A percentile compares a stretch with the other conserved stretches of the same genome.
phyloP scores from a whole-genome alignment of 1,284 basidiomycete genomes.

The Cutaneotrichosporon cutaneum region DNA sequence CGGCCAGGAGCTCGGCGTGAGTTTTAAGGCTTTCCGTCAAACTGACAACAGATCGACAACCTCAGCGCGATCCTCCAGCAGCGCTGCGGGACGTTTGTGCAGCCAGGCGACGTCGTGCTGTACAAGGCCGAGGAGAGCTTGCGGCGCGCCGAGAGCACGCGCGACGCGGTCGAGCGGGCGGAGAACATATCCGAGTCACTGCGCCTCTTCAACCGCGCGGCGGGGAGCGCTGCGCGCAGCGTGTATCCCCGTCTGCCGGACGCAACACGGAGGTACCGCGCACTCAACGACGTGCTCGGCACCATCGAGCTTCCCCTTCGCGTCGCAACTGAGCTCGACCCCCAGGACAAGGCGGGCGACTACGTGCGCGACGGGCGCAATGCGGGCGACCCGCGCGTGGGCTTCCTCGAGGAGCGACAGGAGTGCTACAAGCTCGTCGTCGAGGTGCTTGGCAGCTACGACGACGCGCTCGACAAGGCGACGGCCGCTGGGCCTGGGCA shows the following conservation, averaged over 20 bases:
- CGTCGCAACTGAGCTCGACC: conserved; percentile 78
- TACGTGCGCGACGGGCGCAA: conserved; percentile 71
- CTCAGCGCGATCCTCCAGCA: conserved; percentile 92
- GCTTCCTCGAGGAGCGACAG: conserved; percentile 63
- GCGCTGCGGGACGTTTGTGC: conserved; percentile 95
- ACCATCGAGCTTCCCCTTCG: conserved; percentile 81
- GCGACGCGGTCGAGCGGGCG: conserved; percentile 67
- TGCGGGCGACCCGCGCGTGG: conserved; percentile 61
- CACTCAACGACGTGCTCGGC: conserved; percentile 63
- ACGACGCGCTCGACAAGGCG: conserved; percentile 56
- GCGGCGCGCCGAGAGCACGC: conserved; percentile 81
- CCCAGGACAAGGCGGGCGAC: conserved; percentile 71
- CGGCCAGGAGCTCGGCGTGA: conserved; percentile 86
- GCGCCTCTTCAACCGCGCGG: conserved; percentile 77
- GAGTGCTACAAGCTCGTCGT: conserved; percentile 80
- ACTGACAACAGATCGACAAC: conserved; percentile 74
- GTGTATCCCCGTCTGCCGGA: conserved; percentile 81
- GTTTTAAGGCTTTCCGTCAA: conserved; percentile 40
- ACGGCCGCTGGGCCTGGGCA: conserved; percentile 12
- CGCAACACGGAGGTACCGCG: conserved; percentile 80
- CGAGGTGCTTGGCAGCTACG: conserved; percentile 76
- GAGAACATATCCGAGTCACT: conserved; percentile 78
- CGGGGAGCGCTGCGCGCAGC: conserved; percentile 64
- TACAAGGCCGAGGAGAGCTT: conserved; percentile 98
- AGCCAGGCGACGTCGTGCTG: conserved; percentile 94